Evolutionary conservation across 139 green algal species (phyloP), one percentile per base, ranked within the genome.

Genomic region (Closterium sp.): DNA sequence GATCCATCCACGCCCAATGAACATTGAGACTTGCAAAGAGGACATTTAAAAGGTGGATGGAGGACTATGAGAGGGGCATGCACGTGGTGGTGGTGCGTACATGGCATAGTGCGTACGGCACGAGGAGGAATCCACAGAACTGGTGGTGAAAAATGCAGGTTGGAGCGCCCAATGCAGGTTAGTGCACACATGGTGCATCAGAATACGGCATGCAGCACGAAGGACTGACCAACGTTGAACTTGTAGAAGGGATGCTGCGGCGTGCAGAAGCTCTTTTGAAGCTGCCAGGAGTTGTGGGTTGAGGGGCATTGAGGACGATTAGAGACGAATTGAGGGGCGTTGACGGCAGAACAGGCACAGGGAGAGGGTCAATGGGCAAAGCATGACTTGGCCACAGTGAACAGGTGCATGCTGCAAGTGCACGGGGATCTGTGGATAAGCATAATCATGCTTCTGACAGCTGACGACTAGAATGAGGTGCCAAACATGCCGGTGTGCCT

Each of bases 241-340:
- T 95, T 94, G 85, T 95, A 69, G 89, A 91, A 97, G 16, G 97
- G 96, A 90, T 98, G 96, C 0, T 85, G 43, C 0, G 91, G 84
- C 91, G 97, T 97, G 85, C 95, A 93, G 3, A 96, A 96, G 84
- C 94, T 89, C 92, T 97, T 97, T 90, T 93, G 96, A 88, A 99
- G 96, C 96, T 98, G 97, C 88, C 55, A 76, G 55, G 21, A 16
- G 9, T 10, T 6, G 55, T 76, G 55, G 55, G 55, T 76, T 76
- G 55, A 76, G 16, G 38, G 4, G 4, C 2, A 66, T 66, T 9
- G 38, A 1, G 4, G 9, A 66, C 2, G 55, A 76, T n/a, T n/a
- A n/a, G n/a, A n/a, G n/a, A n/a, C n/a, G 4, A 21, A 23, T 76
- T 1, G 25, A 76, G 12, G 12, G 55, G 4, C 10, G 55, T 28